Evolutionary conservation across 768 basidiomycete species (phyloP).

Genomic region (Lentinula edodes): DNA sequence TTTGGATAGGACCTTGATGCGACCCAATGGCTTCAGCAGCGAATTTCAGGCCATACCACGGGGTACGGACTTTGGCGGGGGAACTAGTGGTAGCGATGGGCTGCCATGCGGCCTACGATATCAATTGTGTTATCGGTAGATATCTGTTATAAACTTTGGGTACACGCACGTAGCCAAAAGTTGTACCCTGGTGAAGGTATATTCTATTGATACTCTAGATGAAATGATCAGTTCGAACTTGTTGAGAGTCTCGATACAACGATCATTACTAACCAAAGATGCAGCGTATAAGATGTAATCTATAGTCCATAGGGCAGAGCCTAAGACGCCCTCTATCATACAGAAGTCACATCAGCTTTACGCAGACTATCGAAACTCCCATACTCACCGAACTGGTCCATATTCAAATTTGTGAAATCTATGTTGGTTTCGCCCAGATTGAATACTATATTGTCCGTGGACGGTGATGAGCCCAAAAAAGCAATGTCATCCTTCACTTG

Average conservation of each 20-base stretch:
- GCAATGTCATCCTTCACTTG: slow-evolving; percentile 1
- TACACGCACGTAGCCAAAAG: not conserved
- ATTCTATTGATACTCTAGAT: not conserved
- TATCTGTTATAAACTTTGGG: too few relatives aligned
- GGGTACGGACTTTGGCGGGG: not conserved
- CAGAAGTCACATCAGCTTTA: not conserved
- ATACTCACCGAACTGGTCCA: slow-evolving; percentile 2
- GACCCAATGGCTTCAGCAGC: slow-evolving; percentile 1
- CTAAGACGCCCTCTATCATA: not conserved
- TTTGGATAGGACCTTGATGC: slow-evolving; percentile 4
- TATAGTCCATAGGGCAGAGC: slow-evolving; percentile 2
- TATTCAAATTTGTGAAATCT: not conserved
- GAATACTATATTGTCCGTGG: not conserved
- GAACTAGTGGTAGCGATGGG: not conserved
- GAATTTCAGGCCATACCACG: slow-evolving; percentile 3
- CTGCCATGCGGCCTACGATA: slow-evolving; percentile 1
- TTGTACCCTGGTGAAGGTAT: slow-evolving; percentile 3
- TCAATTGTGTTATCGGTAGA: not conserved
- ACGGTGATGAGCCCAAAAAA: not conserved
- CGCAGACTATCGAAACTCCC: not conserved
- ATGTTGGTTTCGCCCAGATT: slow-evolving; percentile 2
- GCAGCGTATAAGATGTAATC: slow-evolving; percentile 3
- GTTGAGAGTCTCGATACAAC: not conserved
- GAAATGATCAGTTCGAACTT: not conserved
- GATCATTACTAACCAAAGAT: not conserved